Base-by-base conservation (phyloP, 148 eudicot genomes). In the Persicaria tinctoria region DNA sequence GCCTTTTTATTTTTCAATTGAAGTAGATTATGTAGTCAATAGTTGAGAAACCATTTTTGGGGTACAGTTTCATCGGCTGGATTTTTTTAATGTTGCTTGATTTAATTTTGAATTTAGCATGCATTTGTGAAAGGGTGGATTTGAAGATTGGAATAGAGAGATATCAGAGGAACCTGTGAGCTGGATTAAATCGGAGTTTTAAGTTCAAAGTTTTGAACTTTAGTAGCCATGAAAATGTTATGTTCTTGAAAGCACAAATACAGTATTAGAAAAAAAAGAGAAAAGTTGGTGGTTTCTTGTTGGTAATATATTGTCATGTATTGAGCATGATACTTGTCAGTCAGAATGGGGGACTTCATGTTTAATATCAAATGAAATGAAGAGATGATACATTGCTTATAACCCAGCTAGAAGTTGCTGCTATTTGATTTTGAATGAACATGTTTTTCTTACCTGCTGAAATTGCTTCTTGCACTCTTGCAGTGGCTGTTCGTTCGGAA, bases 401-500 rank as follows among this genome's bases (percentile, higher is more conserved):
- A 18, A 8, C 32, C 23, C 62, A 16, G 50, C n/a, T 68, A 32
- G 16, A 62, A 51, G 32, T 74, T 27, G 68, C 68, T 44, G 48
- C 54, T 48, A 50, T 72, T 76, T 27, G 17, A 32, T 23, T 68
- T 13, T 72, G 27, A 38, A 10, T 72, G 14, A 13, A 32, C 44
- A 68, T 54, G 69, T 54, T 64, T 64, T 74, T n/a, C 78, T 73
- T 62, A 66, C 48, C 7, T 66, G 70, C 66, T 64, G 73, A 68
- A 55, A 70, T 76, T 76, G 74, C 47, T 38, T 66, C 9, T 74
- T 85, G 83, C 86, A 96, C 78, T 83, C 74, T 80, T 85, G 83
- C 86, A 96, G 99, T 92, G 99, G 99, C 94, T 92, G 76, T 85
- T 85, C 78, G 84, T 84, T 62, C 85, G 89, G 66, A 92, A 89